Base-by-base conservation (phyloP, 1,284 basidiomycete genomes). In the Xerocomus amazonicus region DNA sequence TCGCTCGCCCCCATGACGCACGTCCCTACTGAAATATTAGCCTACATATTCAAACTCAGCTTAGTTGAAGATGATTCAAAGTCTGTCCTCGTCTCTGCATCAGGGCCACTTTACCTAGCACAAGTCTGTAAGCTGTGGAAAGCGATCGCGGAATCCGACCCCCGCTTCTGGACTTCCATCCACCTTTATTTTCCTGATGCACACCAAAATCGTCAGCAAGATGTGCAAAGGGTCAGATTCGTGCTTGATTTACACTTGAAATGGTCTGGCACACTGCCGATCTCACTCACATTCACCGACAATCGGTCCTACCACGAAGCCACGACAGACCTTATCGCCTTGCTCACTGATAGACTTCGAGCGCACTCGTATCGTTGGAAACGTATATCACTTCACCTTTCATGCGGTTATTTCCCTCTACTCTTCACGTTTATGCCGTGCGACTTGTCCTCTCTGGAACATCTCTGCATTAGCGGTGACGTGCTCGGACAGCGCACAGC, bases 111-210 rank as follows among this genome's bases (percentile, higher is more conserved):
- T 23, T 39, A 2, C 48, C 55, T 64, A 26, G 9, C 43, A 3
- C 57, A 40, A 26, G 57, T 60, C 17, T 62, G 59, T 43, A 48
- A 13, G 13, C 40, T 31, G 14, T 61, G 61, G 62, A 54, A 26
- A 23, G 38, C 47, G 4, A 4, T 53, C 3, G 50, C 23, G 0
- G 50, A 58, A 34, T 58, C 53, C 13, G 37, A 60, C 6, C 50
- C 55, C 6, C 31, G 23, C 6, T 56, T 64, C n/a, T 64, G 60
- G 62, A 51, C 49, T 2, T 47, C 44, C 38, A 47, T 64, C 31
- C 32, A 43, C 4, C 14, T 61, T 12, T 28, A 48, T 37, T 54
- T 64, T 23, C 42, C 44, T 8, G 47, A 43, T 0, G 38, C 43
- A 8, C 13, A 14, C 10, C 7, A 10, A 10, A 13, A 23, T 5